phyloP scores from a whole-genome alignment of 2,329 filamentous ascomycete genomes.

The Claviceps arundinis region DNA sequence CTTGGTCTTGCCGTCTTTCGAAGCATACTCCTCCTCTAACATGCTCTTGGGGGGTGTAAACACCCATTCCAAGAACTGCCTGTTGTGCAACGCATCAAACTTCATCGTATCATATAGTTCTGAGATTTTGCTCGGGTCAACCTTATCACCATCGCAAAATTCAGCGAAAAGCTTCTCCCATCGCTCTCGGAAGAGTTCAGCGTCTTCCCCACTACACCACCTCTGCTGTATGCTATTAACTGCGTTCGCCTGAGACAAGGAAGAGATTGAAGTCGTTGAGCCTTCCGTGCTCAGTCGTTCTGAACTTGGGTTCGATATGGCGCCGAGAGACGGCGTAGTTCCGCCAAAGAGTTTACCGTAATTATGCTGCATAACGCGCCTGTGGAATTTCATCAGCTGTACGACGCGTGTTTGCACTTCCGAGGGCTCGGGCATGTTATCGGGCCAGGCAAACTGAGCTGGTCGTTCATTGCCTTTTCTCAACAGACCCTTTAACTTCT shows the following conservation, averaged over 20 bases:
- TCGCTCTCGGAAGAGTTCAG: slow-evolving; percentile 84
- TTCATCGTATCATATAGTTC: slow-evolving; percentile 99
- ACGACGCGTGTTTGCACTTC: slow-evolving; percentile 86
- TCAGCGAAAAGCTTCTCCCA: slow-evolving; percentile 98
- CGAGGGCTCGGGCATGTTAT: slow-evolving; percentile 86
- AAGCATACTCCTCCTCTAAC: slow-evolving; percentile 54
- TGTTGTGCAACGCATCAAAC: slow-evolving; percentile 93
- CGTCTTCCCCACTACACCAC: slow-evolving; percentile 95
- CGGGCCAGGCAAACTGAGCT: slow-evolving; percentile 95
- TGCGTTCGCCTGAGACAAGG: slow-evolving; percentile 46
- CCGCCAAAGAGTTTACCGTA: slow-evolving; percentile 65
- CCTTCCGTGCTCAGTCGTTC: slow-evolving; percentile 31
- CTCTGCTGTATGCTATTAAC: slow-evolving; percentile 67
- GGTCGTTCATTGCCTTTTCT: slow-evolving; percentile 88
- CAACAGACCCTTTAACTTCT: slow-evolving; percentile 88
- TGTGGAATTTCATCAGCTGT: slow-evolving; percentile 94
- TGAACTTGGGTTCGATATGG: slow-evolving; percentile 37
- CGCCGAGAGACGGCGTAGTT: slow-evolving; percentile 48
- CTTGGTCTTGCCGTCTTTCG: slow-evolving; percentile 28
- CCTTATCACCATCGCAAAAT: slow-evolving; percentile 93
- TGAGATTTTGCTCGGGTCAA: slow-evolving; percentile 96
- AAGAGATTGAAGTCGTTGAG: slow-evolving; percentile 30
- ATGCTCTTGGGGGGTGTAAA: slow-evolving; percentile 78
- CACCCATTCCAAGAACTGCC: slow-evolving; percentile 92
- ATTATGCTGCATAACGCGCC: slow-evolving; percentile 88